These are phyloP conservation scores for Starmerella bacillaris DNA, from an alignment of 805 yeast species.

Conservation along the genomic window DNA sequence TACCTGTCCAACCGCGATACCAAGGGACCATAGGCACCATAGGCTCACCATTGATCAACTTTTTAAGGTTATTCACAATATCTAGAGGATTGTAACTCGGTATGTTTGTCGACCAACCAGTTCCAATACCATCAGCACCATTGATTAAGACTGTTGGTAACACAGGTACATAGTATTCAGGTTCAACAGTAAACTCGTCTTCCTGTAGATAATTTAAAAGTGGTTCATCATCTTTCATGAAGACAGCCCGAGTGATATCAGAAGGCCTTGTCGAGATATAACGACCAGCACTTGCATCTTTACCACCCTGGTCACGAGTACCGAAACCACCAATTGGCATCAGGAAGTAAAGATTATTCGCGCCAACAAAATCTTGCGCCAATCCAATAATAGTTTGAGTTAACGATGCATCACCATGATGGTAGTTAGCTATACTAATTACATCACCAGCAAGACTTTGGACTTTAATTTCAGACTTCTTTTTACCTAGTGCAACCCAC, in stretches of 20 bases:
- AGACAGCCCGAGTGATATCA: constrained; percentile 55
- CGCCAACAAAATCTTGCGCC: constrained; percentile 89
- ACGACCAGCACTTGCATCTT: constrained; percentile 96
- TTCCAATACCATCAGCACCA: constrained; percentile 96
- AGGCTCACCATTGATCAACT: constrained; percentile 55
- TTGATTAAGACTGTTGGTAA: constrained; percentile 87
- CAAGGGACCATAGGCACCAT: constrained; percentile 68
- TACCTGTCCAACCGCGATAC: constrained; percentile 92
- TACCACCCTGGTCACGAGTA: constrained; percentile 91
- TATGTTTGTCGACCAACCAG: constrained; percentile 93
- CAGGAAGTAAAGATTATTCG: constrained; percentile 69
- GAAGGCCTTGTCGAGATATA: constrained; percentile 78
- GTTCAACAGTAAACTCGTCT: constrained; percentile 87
- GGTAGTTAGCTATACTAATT: constrained; percentile 77
- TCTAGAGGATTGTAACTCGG: constrained; percentile 83
- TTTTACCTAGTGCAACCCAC: constrained; percentile 69
- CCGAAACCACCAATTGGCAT: constrained; percentile 93
- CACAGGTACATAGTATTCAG: constrained; percentile 89
- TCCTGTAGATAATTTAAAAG: constrained; percentile 67
- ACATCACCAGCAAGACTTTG: constrained; percentile 82
- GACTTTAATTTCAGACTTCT: constrained; percentile 65
- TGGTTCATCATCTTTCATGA: constrained; percentile 65
- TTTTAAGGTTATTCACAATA: constrained; percentile 53
- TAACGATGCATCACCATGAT: constrained; percentile 83
- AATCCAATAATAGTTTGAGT: constrained; percentile 79